A percentile compares a stretch with the other conserved stretches of the same genome.
phyloP scores from a whole-genome alignment of 2,329 filamentous ascomycete species.

The Plenodomus biglobosus region DNA sequence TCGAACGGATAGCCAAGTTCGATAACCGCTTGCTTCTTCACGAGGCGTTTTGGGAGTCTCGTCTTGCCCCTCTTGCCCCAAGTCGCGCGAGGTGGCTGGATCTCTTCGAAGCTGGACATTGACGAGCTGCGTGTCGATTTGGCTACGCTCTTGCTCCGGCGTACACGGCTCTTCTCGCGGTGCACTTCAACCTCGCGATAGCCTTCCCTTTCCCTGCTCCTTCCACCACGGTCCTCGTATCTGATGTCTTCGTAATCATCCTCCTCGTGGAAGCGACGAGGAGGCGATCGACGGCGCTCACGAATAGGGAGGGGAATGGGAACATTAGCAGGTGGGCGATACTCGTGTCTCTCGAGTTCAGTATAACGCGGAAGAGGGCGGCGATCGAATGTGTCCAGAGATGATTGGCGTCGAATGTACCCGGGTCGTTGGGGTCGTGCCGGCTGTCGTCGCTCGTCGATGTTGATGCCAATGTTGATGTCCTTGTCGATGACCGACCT shows the following conservation, averaged over 20 bases:
- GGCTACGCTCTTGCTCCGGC: constrained; percentile 34
- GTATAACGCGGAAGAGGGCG: constrained; percentile 62
- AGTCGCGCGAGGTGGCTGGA: constrained; percentile 36
- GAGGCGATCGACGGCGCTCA: constrained; percentile 52
- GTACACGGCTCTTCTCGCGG: constrained; percentile 47
- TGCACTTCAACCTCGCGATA: constrained; percentile 54
- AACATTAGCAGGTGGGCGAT: constrained; percentile 67
- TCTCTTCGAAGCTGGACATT: constrained; percentile 47
- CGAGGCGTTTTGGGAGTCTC: constrained; percentile 77
- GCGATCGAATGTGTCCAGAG: constrained; percentile 86
- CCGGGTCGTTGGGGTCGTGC: constrained; percentile 69
- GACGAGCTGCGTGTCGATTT: constrained; percentile 42
- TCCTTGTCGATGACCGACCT: constrained; percentile 61
- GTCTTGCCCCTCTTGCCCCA: constrained; percentile 75
- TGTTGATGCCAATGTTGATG: constrained; percentile 50
- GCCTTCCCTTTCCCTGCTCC: constrained; percentile 43
- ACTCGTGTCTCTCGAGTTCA: constrained; percentile 60
- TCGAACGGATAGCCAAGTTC: constrained; percentile 84
- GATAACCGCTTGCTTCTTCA: constrained; percentile 77
- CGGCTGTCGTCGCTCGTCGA: constrained; percentile 49
- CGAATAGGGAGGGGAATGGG: constrained; percentile 66
- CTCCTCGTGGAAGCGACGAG: constrained; percentile 64
- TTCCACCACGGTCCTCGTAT: constrained; percentile 32
- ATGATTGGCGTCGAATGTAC: constrained; percentile 79
- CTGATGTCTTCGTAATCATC: constrained; percentile 64